Evolutionary conservation across 768 basidiomycete genomes (phyloP).

Genomic region (Cyclocybe cylindracea): DNA sequence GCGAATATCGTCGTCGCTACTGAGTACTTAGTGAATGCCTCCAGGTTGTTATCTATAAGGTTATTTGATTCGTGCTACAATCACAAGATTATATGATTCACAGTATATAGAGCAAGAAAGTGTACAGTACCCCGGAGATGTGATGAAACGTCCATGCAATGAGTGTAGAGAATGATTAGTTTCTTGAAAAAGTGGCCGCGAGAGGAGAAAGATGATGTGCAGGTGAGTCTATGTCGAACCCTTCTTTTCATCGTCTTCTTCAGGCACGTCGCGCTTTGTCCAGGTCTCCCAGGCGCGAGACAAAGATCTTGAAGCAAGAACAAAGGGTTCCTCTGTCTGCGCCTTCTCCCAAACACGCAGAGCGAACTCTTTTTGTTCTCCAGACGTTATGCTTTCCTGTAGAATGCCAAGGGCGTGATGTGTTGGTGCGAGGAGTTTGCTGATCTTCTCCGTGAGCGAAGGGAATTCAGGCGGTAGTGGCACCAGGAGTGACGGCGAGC

Average conservation of each 20-base stretch:
- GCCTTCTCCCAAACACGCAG: slow-evolving; percentile 65
- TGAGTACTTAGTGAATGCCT: neutral
- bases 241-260: slow-evolving; percentile 42
- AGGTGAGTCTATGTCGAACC: slow-evolving; percentile 27
- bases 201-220: slow-evolving; percentile 7
- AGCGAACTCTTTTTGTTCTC: slow-evolving; percentile 60
- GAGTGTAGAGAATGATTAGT: slow-evolving; percentile 8
- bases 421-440: slow-evolving; percentile 59
- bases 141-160: slow-evolving; percentile 9
- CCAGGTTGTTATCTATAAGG: neutral
- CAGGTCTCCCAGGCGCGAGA: slow-evolving; percentile 42
- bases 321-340: slow-evolving; percentile 58
- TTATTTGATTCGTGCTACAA: neutral
- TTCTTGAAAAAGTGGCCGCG: neutral
- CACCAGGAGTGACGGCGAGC: slow-evolving; percentile 54
- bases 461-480: slow-evolving; percentile 59
- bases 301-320: slow-evolving; percentile 43
- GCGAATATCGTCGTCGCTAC: neutral
- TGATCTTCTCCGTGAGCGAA: slow-evolving; percentile 53
- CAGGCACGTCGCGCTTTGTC: slow-evolving; percentile 42
- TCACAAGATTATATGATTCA: slow-evolving; percentile 5
- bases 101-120: slow-evolving; percentile 12
- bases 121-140: slow-evolving; percentile 15
- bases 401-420: slow-evolving; percentile 50
- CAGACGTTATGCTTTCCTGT: slow-evolving; percentile 53